Conservation (phyloP, 2,329 filamentous ascomycete genomes). For the Botryotinia narcissicola region DNA sequence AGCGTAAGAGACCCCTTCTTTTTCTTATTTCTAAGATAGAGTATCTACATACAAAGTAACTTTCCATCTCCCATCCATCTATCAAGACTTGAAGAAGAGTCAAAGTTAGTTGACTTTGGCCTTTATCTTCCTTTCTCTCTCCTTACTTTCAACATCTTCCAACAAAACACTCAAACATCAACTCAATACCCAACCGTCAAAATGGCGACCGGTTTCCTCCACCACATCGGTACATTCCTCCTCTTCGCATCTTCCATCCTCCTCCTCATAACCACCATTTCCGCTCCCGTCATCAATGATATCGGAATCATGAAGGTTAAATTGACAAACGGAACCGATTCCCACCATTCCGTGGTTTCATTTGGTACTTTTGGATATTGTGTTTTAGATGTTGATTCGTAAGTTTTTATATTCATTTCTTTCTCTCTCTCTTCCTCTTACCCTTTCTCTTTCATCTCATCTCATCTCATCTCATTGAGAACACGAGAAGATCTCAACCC, state of each 20-base stretch:
- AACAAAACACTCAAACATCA: background rate
- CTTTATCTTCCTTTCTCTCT: background rate
- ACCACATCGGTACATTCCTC: slow-evolving; percentile 57
- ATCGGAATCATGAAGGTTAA: slow-evolving; percentile 53
- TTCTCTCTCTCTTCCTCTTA: background rate
- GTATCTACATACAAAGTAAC: background rate
- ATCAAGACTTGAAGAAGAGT: background rate
- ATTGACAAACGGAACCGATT: slow-evolving; percentile 41
- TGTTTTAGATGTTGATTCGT: slow-evolving; percentile 39
- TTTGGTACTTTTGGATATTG: slow-evolving; percentile 65
- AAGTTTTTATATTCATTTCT: slow-evolving; percentile 10
- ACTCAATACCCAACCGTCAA: slow-evolving; percentile 14
- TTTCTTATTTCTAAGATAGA: background rate
- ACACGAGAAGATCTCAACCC: background rate
- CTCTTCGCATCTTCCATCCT: slow-evolving; percentile 55
- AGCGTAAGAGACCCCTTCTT: background rate
- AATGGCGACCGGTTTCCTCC: slow-evolving; percentile 42
- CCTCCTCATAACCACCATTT: slow-evolving; percentile 57
- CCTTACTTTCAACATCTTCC: background rate
- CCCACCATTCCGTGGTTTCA: slow-evolving; percentile 42
- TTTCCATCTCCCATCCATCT: background rate
- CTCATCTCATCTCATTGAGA: background rate
- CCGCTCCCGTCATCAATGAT: slow-evolving; percentile 56
- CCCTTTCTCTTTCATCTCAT: background rate
- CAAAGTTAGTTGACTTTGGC: background rate